Base-by-base conservation (phyloP, 176 grass and related monocot species). In the Phragmites australis region DNA sequence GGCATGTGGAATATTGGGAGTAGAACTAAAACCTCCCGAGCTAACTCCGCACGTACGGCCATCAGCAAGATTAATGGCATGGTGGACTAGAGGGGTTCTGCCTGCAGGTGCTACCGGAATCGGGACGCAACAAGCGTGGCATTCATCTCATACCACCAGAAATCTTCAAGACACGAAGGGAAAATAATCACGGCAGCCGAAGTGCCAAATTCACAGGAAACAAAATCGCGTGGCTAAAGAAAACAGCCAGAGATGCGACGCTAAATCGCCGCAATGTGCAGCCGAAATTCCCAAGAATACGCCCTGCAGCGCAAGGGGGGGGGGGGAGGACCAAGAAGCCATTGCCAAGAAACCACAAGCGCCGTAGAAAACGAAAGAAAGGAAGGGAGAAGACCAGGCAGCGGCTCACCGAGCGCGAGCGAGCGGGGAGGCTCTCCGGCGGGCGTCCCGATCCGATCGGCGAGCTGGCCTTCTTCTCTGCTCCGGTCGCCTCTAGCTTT, bases 371-470 rank as follows among this genome's bases (percentile, higher is more conserved):
- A 11, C 9, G 1, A 6, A 16, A 6, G n/a, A 7, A 16, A 42
- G 41, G 37, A 75, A n/a, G 14, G 5, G 72, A 58, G 37, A n/a
- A 74, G 21, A 51, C n/a, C n/a, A 53, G 15, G 39, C 2, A 1
- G 50, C 51, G 13, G 51, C 37, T 75, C 40, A 75, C 72, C 21
- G 32, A 8, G 14, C 6, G 10, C 15, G 37, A 7, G 7, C 32
- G 31, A 41, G 53, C 31, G 39, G 19, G 6, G 10, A 44, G 1
- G 12, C 9, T 11, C 34, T 37, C 34, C 22, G 44, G 75, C 45
- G 59, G 27, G 60, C 57, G 34, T 41, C 58, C 13, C 2, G 78
- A 69, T 69, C 78, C 64, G 78, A 81, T 30, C 77, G 32, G 29
- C 59, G 59, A 43, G 26, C 34, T 40, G 76, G 9, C 16, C 40